A percentile compares a stretch with the other conserved stretches of the same genome.
These are phyloP conservation scores for Botryosphaeria dothidea DNA, from an alignment of 2,329 filamentous ascomycete species.

Conservation along the genomic window DNA sequence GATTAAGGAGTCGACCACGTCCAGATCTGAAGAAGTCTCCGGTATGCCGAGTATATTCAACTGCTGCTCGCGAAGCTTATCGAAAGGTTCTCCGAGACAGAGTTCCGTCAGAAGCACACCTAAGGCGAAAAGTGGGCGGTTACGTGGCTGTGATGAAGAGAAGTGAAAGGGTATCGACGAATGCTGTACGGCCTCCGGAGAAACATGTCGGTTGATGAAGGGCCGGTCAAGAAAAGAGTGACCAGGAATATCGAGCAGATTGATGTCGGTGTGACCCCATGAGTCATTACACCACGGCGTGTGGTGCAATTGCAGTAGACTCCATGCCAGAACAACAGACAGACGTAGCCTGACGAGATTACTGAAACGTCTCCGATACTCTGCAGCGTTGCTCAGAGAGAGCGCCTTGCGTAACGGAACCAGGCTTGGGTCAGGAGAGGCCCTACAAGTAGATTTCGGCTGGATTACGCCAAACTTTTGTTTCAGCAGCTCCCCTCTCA, in stretches of 20 bases:
- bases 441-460: not conserved
- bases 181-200: not conserved
- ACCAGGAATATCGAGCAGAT: constrained; percentile 25
- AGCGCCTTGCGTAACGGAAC: not conserved
- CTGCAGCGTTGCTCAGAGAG: not conserved
- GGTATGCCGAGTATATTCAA: constrained; percentile 18
- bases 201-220: constrained; percentile 24
- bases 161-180: not conserved
- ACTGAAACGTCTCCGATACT: constrained; percentile 18
- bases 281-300: constrained; percentile 27
- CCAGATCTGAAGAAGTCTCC: constrained; percentile 21
- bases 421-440: not conserved
- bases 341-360: constrained; percentile 24
- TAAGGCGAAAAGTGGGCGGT: constrained; percentile 35
- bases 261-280: constrained; percentile 28
- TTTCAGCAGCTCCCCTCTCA: not conserved
- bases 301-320: constrained; percentile 28
- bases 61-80: constrained; percentile 23
- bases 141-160: constrained; percentile 18
- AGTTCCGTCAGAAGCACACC: constrained; percentile 38
- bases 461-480: not conserved
- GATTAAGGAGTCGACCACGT: constrained; percentile 28
- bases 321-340: constrained; percentile 27
- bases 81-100: constrained; percentile 31
- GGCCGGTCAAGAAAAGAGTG: constrained; percentile 24